Conservation (phyloP, 169 alveolate species). For the Plasmodium vinckei region DNA sequence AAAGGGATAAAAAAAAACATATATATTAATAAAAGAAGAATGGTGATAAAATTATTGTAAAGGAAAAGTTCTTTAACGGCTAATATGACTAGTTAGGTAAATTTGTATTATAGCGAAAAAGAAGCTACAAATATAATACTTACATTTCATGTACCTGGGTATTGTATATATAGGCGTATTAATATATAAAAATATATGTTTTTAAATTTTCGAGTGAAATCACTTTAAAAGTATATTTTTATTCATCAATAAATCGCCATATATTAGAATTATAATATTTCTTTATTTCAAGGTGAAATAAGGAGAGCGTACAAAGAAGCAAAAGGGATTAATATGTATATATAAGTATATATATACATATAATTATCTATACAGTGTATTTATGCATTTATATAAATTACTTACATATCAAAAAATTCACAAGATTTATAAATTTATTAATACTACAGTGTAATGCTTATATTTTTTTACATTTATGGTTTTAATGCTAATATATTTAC, state of each 20-base stretch:
- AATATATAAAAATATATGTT: too few relatives aligned
- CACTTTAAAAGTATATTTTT: constrained; percentile 22
- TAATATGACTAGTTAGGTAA: too few relatives aligned
- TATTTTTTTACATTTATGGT: too few relatives aligned
- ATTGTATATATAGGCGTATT: too few relatives aligned
- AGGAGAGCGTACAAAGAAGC: background rate
- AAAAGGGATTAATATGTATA: too few relatives aligned
- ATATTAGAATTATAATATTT: constrained; percentile 4
- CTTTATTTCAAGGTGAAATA: background rate
- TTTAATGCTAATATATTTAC: background rate
- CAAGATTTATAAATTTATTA: background rate
- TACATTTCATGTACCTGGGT: too few relatives aligned
- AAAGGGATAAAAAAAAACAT: background rate
- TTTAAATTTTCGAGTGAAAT: background rate
- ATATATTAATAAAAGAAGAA: background rate
- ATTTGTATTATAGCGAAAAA: too few relatives aligned
- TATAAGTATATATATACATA: too few relatives aligned
- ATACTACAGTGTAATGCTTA: too few relatives aligned
- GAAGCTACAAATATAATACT: too few relatives aligned
- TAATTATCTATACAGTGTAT: too few relatives aligned
- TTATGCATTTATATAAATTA: background rate
- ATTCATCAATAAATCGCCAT: constrained; percentile 12
- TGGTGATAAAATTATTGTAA: background rate
- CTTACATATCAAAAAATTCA: background rate
- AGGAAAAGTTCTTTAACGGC: too few relatives aligned